phyloP scores from a whole-genome alignment of 2,329 filamentous ascomycete genomes.

The Ascochyta koolunga region DNA sequence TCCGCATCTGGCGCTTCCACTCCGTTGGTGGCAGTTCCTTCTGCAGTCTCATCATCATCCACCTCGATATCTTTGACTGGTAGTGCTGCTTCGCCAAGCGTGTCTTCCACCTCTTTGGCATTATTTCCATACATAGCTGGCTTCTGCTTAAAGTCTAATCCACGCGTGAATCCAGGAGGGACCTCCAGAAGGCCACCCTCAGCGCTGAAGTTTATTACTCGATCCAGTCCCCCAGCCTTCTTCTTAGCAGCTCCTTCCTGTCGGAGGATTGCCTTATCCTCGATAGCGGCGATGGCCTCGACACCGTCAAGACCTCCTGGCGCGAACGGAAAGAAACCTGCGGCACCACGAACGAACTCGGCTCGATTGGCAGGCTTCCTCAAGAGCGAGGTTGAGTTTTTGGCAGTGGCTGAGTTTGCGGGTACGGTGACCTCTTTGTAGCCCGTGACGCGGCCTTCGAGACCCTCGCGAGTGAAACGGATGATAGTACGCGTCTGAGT shows the following conservation, averaged over 20 bases:
- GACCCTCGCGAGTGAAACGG: constrained; percentile 85
- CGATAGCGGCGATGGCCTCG: constrained; percentile 81
- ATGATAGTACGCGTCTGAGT: constrained; percentile 95
- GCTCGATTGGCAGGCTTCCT: constrained; percentile 85
- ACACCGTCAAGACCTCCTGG: constrained; percentile 88
- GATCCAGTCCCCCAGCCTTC: constrained; percentile 66
- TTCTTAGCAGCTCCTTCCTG: constrained; percentile 51
- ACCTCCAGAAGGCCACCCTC: constrained; percentile 80
- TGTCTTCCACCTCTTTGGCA: constrained; percentile 72
- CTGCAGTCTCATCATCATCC: constrained; percentile 33
- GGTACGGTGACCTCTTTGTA: constrained; percentile 95
- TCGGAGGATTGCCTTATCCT: constrained; percentile 71
- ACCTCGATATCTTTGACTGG: constrained; percentile 28
- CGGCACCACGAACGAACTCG: constrained; percentile 90
- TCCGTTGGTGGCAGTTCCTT: constrained; percentile 32
- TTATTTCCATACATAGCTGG: constrained; percentile 63
- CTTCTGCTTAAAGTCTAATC: constrained; percentile 73
- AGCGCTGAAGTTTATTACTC: constrained; percentile 80
- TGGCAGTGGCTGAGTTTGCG: constrained; percentile 85
- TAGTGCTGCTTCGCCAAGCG: constrained; percentile 59
- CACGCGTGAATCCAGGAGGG: constrained; percentile 81
- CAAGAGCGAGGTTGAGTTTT: constrained; percentile 89
- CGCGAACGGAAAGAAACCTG: constrained; percentile 92
- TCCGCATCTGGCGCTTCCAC: constrained; percentile 54
- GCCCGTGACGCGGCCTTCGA: constrained; percentile 90